phyloP scores from a whole-genome alignment of 331 rosid species.

The Quercus phellos region DNA sequence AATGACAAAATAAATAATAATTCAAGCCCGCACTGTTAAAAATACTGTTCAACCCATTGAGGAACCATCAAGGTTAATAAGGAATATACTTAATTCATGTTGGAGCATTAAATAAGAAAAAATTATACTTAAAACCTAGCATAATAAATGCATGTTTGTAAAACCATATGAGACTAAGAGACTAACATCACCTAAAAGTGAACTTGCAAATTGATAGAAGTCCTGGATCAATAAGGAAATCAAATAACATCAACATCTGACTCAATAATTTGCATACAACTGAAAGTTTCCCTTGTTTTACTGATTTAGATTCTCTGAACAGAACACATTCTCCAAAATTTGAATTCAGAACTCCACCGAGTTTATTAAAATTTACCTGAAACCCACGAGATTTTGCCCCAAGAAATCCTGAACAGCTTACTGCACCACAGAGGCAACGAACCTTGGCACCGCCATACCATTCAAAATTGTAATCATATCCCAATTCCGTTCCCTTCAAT shows the following conservation, averaged over 20 bases:
- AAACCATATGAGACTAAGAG: neutral
- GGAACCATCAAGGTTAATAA: neutral
- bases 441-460: slow-evolving; percentile 98
- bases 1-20: neutral
- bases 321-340: neutral
- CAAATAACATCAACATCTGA: neutral
- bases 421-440: slow-evolving; percentile 95
- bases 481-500: slow-evolving; percentile 74
- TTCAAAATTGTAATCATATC: slow-evolving; percentile 92
- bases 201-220: neutral
- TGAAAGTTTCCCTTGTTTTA: neutral
- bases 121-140: neutral
- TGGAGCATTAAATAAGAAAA: neutral
- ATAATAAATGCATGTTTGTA: neutral
- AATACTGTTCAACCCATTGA: neutral
- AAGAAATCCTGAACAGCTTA: slow-evolving; percentile 86
- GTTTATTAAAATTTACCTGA: slow-evolving; percentile 47
- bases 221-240: neutral
- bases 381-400: slow-evolving; percentile 99
- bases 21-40: neutral
- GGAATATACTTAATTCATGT: neutral
- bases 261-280: neutral
- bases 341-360: slow-evolving; percentile 1
- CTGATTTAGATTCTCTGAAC: neutral
- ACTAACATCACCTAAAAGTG: neutral